Evolutionary conservation across 495 filamentous ascomycete genomes (phyloP), one percentile per base, ranked within the genome.

Genomic region (Neurospora sp.): DNA sequence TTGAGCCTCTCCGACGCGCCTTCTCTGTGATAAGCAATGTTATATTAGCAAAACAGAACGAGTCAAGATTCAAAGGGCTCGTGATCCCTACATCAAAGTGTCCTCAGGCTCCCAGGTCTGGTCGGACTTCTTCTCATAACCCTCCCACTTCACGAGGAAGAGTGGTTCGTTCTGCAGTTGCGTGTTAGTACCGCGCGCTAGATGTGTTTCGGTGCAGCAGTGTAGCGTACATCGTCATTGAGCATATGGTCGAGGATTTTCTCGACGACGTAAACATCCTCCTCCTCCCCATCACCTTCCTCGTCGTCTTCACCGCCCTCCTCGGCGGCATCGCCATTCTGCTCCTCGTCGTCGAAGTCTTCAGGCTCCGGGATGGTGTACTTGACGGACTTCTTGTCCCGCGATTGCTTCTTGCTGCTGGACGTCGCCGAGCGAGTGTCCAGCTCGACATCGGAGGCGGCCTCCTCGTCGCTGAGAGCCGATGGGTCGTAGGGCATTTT

Each of bases 111-210:
- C 89, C 88, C 88, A 90, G 0, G 88, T 90, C 78, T 83, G 78
- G 73, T 90, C 88, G 0, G 82, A 78, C 73, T 87, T 86, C 66
- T 87, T 86, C 23, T 89, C 87, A 72, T 87, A 90, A 2, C 88
- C 88, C 72, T 89, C 87, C 89, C 89, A 90, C 74, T 90, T 90
- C 37, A 90, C 85, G 40, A 86, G 82, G 73, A 85, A 88, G 39
- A 81, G 82, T 0, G 87, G 72, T 42, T 81, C 71, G 16, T 82
- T 84, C 77, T 86, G 70, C 62, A 76, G 74, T 7, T 27, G 48
- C 27, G 11, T 14, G 40, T 27, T 20, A 16, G 4, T 69, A 70
- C 3, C 20, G 27, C 6, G 40, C 9, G 42, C 35, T 18, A 18
- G 70, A 48, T 40, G 48, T 23, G 3, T 18, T 69, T 37, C 7